These are phyloP conservation scores for Microbotryum lychnidis-dioicae DNA, from an alignment of 1,284 basidiomycete species.

Conservation along the genomic window DNA sequence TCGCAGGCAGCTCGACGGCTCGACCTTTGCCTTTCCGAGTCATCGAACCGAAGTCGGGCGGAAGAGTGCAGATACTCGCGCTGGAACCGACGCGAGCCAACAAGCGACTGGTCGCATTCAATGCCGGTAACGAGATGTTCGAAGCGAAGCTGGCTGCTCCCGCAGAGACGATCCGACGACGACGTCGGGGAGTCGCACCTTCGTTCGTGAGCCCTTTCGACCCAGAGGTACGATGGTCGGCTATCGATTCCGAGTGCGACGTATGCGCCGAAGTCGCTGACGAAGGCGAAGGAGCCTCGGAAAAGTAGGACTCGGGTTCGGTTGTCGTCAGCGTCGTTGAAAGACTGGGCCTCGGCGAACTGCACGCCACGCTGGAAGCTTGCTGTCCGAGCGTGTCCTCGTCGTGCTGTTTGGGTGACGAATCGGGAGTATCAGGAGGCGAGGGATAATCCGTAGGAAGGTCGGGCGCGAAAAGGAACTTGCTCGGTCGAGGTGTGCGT, in stretches of 20 bases:
- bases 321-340: neutral
- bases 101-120: neutral
- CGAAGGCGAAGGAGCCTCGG: neutral
- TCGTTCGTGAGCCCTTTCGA: no score
- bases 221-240: no score
- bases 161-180: neutral
- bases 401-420: neutral
- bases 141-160: neutral
- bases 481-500: neutral
- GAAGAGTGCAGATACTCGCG: constrained; percentile 22
- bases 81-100: constrained; percentile 10
- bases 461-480: neutral
- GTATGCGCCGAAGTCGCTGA: no score
- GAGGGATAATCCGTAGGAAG: constrained; percentile 17
- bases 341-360: no score
- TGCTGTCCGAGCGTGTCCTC: neutral
- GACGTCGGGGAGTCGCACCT: neutral
- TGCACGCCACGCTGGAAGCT: no score
- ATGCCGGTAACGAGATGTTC: constrained; percentile 4
- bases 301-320: constrained; percentile 4
- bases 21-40: constrained; percentile 16
- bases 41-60: constrained; percentile 16
- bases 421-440: constrained; percentile 16
- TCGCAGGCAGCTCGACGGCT: neutral
- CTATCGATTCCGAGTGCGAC: no score